Evolutionary conservation across 345 rosid species (phyloP).

Genomic region (Salix dunnii): DNA sequence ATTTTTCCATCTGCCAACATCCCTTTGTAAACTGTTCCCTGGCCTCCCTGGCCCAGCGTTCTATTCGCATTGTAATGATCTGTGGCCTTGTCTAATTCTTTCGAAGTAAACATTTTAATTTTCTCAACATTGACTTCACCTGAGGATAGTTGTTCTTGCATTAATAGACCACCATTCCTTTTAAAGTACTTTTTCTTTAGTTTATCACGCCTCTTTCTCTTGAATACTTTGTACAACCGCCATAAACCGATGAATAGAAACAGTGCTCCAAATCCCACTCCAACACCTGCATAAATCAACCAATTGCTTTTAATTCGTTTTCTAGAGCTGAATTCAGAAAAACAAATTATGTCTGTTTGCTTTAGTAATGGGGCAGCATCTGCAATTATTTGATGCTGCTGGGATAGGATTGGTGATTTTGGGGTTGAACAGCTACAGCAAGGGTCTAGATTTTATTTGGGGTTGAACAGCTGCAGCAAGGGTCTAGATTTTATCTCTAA

Average conservation of each 20-base stretch:
- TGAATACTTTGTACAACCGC: background rate
- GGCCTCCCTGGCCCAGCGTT: background rate
- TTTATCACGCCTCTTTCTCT: background rate
- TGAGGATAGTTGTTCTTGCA: background rate
- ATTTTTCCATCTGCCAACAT: background rate
- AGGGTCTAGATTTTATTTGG: no score
- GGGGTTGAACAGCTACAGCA: no score
- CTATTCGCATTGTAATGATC: background rate
- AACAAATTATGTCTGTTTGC: no score
- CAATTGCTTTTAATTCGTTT: no score
- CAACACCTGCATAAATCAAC: background rate
- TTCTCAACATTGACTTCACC: background rate
- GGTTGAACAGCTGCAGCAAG: no score
- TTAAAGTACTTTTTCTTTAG: background rate
- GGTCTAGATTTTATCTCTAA: no score
- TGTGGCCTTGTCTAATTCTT: background rate
- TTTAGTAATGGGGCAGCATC: no score
- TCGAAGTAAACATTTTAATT: no score
- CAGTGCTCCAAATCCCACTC: background rate
- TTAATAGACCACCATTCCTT: constrained; percentile 1
- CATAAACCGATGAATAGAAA: background rate
- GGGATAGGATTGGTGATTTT: no score
- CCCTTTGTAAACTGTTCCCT: no score
- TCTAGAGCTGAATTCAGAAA: no score
- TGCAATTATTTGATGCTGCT: no score